Base-by-base conservation (phyloP, 805 yeast genomes). In the Priceomyces castillae region DNA sequence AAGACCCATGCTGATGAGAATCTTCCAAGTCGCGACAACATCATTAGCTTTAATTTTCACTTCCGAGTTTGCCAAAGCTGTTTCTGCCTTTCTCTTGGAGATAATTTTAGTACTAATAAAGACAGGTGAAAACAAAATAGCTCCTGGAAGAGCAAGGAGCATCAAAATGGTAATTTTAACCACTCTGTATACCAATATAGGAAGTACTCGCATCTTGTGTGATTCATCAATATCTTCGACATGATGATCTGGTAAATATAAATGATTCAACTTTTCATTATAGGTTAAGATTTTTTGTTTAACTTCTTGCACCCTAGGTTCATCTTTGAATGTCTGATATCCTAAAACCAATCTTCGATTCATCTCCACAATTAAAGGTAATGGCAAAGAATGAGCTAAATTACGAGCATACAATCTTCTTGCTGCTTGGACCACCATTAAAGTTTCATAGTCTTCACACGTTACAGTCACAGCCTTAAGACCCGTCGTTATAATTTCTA, bases 11-110 rank as follows among this genome's bases (percentile, higher is more conserved):
- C 90, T 82, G 31, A 92, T 89, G 49, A 94, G 71, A 37, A 94
- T 84, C 64, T 94, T 94, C 99, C 99, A 94, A 1, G 98, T 90
- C 1, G 98, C 98, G 46, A 94, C 78, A 19, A 94, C 97, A 63
- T 94, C 99, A 44, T 82, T 84, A 14, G 96, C 99, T 57, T 82
- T 82, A 47, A 94, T 83, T 61, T 94, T 94, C 17, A 94, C 99
- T 0, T 90, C 77, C 0, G 97, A 90, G 6, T 77, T 83, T 9
- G 90, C 90, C 47, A 94, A 72, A 0, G 98, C 99, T 37, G 79
- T 76, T 44, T 65, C 71, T 25, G 92, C 89, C 64, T 90, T 90
- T 46, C 74, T 72, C 35, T 72, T 76, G 7, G 97, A 86, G 41
- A 88, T 85, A 37, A 66, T 67, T 57, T 86, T 87, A 7, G 96